Evolutionary conservation across 2,329 filamentous ascomycete species (phyloP).

Genomic region (Penicillium sp.): DNA sequence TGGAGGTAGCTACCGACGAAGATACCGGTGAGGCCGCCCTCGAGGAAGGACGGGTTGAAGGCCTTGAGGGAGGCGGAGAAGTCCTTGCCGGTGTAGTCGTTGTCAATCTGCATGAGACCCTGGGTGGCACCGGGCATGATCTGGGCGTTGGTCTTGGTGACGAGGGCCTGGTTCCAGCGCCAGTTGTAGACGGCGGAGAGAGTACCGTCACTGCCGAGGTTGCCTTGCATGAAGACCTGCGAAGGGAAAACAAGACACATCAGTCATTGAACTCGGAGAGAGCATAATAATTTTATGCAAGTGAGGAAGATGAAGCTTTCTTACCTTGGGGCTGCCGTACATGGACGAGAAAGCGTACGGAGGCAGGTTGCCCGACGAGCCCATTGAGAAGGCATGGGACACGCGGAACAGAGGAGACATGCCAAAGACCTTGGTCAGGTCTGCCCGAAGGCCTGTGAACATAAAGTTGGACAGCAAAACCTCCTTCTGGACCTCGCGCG

Average conservation of each 20-base stretch:
- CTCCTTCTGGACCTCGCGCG: constrained; percentile 92
- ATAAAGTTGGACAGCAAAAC: constrained; percentile 95
- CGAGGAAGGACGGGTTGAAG: constrained; percentile 90
- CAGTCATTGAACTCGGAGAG: not conserved
- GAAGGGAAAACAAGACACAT: not conserved
- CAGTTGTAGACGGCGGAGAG: constrained; percentile 91
- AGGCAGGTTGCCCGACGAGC: constrained; percentile 76
- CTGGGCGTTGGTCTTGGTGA: constrained; percentile 86
- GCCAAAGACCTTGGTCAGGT: constrained; percentile 95
- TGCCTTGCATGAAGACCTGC: constrained; percentile 93
- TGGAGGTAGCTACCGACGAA: constrained; percentile 96
- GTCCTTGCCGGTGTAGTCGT: constrained; percentile 91
- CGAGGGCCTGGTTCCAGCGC: constrained; percentile 76
- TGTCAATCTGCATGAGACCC: constrained; percentile 90
- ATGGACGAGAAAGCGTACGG: constrained; percentile 94
- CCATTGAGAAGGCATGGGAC: constrained; percentile 94
- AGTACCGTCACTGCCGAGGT: constrained; percentile 87
- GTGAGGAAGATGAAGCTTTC: constrained; percentile 26
- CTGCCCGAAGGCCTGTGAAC: constrained; percentile 93
- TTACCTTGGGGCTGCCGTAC: constrained; percentile 88
- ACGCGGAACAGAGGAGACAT: constrained; percentile 93
- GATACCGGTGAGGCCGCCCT: constrained; percentile 91
- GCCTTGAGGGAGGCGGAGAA: constrained; percentile 93
- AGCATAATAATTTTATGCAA: not conserved
- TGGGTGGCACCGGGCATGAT: constrained; percentile 75